Evolutionary conservation across 2,329 filamentous ascomycete genomes (phyloP).

Genomic region (Fusarium verticillioides): DNA sequence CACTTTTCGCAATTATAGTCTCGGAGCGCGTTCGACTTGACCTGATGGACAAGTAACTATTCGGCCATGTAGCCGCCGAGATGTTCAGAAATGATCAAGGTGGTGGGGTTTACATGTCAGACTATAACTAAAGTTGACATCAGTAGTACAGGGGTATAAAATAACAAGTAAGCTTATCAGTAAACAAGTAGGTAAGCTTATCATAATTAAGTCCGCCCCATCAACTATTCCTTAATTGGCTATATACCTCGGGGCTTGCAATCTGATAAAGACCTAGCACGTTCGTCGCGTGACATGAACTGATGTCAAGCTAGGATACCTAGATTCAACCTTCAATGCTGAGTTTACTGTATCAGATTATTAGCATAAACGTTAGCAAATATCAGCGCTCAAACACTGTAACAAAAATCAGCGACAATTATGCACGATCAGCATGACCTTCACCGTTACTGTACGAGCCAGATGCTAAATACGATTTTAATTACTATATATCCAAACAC

Average conservation of each 20-base stretch:
- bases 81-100: no score
- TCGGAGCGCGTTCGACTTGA: not conserved
- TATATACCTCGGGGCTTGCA: not conserved
- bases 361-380: no score
- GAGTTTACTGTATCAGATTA: no score
- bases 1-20: not conserved
- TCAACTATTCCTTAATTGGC: not conserved
- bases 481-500: no score
- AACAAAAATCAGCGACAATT: no score
- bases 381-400: no score
- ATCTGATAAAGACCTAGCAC: not conserved
- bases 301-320: no score
- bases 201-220: not conserved
- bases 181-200: not conserved
- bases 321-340: no score
- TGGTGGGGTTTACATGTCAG: not conserved
- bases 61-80: not conserved
- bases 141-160: not conserved
- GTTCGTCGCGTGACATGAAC: accelerated
- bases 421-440: no score
- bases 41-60: not conserved
- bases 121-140: not conserved
- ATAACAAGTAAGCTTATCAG: not conserved
- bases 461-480: no score
- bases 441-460: no score